Evolutionary conservation across 257 asterid species (phyloP).

Genomic region (Ligustrum vulgare): DNA sequence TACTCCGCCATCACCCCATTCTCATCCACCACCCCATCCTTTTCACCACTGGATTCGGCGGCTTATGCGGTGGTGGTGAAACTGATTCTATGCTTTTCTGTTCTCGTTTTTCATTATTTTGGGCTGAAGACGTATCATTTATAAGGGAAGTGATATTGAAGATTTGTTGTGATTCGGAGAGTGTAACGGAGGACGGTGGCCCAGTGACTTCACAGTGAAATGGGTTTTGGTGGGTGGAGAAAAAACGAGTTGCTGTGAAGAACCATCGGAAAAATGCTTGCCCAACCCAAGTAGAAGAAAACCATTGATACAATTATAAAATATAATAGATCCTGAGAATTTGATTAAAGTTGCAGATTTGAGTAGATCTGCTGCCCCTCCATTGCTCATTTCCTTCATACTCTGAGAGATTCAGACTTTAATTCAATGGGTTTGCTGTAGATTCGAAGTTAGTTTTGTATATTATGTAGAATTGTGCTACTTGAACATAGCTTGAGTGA

Average conservation of each 20-base stretch:
- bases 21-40: conserved; percentile 85
- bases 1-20: conserved; percentile 71
- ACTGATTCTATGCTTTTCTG: background rate
- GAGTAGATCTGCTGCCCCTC: conserved; percentile 11
- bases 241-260: conserved; percentile 31
- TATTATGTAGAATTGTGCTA: background rate
- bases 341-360: conserved; percentile 30
- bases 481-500: background rate
- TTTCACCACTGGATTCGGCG: conserved; percentile 58
- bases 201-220: background rate
- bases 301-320: conserved; percentile 25
- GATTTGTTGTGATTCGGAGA: conserved; percentile 50
- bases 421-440: background rate
- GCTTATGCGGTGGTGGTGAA: conserved; percentile 14
- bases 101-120: background rate
- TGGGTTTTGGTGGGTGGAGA: conserved; percentile 30
- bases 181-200: conserved; percentile 12
- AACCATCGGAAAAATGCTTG: conserved; percentile 30
- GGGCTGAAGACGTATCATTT: conserved; percentile 34
- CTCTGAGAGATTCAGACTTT: background rate
- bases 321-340: conserved; percentile 21
- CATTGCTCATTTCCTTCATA: conserved; percentile 29
- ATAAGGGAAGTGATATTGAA: conserved; percentile 42
- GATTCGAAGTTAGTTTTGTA: background rate
- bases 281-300: conserved; percentile 47